Evolutionary conservation across 345 rosid species (phyloP).

Genomic region (Luvunga scandens): DNA sequence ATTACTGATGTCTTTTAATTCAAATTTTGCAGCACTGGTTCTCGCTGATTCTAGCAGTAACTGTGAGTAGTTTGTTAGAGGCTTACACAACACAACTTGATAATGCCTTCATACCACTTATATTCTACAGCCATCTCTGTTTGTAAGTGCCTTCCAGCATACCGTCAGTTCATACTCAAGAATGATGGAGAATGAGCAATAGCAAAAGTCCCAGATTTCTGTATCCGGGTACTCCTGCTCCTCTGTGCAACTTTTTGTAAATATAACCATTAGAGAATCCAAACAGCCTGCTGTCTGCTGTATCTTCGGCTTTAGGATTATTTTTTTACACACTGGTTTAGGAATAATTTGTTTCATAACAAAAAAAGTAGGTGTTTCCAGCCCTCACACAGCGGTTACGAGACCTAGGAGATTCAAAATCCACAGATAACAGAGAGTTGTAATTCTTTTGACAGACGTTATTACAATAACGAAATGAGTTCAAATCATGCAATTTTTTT

Average conservation of each 20-base stretch:
- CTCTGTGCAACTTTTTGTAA: neutral
- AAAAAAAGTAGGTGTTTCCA: neutral
- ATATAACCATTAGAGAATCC: neutral
- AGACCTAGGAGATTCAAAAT: neutral
- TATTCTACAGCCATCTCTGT: slow-evolving; percentile 94
- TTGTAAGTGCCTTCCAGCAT: slow-evolving; percentile 36
- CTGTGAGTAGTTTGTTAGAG: slow-evolving; percentile 80
- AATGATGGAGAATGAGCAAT: neutral
- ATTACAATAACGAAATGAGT: neutral
- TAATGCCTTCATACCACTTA: slow-evolving; percentile 89
- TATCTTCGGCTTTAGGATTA: neutral
- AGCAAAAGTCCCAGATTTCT: neutral
- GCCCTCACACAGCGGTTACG: neutral
- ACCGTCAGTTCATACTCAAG: neutral
- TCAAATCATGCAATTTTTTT: too few species aligned
- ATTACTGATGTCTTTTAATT: neutral
- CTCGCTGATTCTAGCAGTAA: slow-evolving; percentile 72
- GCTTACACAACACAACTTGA: slow-evolving; percentile 94
- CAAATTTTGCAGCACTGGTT: slow-evolving; percentile 73
- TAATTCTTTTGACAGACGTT: neutral
- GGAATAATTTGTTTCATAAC: neutral
- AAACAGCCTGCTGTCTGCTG: neutral
- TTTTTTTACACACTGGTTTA: neutral
- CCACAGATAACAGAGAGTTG: neutral
- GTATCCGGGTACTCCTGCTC: neutral